phyloP scores from a whole-genome alignment of 176 grass and related monocot genomes.

The Cymbopogon citratus region DNA sequence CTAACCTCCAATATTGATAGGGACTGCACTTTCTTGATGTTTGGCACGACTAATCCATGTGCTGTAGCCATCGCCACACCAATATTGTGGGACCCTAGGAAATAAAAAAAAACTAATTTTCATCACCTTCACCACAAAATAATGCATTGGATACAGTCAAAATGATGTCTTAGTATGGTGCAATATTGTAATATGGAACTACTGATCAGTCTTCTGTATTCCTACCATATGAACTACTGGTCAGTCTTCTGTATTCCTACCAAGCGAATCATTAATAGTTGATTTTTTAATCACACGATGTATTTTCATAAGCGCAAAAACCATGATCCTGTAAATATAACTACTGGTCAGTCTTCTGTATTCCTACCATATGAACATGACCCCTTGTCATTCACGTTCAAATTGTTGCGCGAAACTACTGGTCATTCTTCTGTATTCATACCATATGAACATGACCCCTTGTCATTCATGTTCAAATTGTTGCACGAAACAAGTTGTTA shows the following conservation, averaged over 20 bases:
- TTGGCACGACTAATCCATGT: constrained; percentile 92
- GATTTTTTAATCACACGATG: background rate
- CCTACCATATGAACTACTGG: no score
- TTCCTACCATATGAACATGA: background rate
- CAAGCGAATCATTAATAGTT: background rate
- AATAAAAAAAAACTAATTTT: constrained; percentile 10
- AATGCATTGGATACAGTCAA: background rate
- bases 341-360: background rate
- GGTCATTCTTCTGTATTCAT: background rate
- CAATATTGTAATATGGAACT: background rate
- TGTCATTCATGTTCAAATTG: background rate
- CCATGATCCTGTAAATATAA: background rate
- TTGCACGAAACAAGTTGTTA: background rate
- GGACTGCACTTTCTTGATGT: constrained; percentile 90
- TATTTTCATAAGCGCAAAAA: background rate
- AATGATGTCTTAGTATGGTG: background rate
- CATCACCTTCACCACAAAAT: constrained; percentile 13
- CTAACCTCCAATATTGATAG: constrained; percentile 86
- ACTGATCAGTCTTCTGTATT: no score
- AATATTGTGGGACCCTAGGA: constrained; percentile 83
- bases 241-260: no score
- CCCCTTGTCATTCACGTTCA: background rate
- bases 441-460: background rate
- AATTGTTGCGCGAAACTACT: background rate
- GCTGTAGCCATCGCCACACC: constrained; percentile 86